Evolutionary conservation across 148 eudicot species (phyloP).

Genomic region (Amaranthus hypochondriacus): DNA sequence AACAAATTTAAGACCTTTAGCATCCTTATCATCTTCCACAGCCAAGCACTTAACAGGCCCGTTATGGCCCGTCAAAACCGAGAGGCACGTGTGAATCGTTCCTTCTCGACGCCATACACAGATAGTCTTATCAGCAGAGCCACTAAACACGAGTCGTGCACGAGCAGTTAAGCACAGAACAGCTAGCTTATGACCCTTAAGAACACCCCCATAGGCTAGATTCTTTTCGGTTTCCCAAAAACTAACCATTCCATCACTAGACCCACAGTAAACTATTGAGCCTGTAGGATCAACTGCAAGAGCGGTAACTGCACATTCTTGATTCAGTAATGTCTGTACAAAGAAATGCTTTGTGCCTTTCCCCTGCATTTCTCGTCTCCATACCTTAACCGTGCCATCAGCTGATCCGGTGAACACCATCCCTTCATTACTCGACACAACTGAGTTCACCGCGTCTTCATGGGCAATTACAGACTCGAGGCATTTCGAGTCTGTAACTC

Average conservation of each 20-base stretch:
- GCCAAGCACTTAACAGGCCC: conserved; percentile 73
- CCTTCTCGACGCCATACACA: conserved; percentile 69
- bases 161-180: conserved; percentile 50
- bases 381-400: conserved; percentile 66
- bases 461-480: conserved; percentile 63
- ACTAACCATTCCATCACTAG: conserved; percentile 54
- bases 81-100: conserved; percentile 39
- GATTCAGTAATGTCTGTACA: conserved; percentile 42
- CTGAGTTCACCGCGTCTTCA: conserved; percentile 60
- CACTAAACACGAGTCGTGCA: conserved; percentile 52
- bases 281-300: conserved; percentile 46
- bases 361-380: conserved; percentile 50
- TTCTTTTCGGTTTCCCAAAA: conserved; percentile 51
- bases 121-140: conserved; percentile 68
- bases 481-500: conserved; percentile 48
- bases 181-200: conserved; percentile 63
- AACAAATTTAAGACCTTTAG: conserved; percentile 22
- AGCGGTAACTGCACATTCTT: conserved; percentile 69
- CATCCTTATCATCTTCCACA: conserved; percentile 44
- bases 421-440: conserved; percentile 38
- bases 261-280: conserved; percentile 51
- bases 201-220: conserved; percentile 53
- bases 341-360: conserved; percentile 37
- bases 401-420: conserved; percentile 63
- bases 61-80: conserved; percentile 49